Percentiles rank a stretch among this genome's conserved stretches.
Evolutionary conservation across 2,329 filamentous ascomycete species (phyloP).

Genomic region (Helotiales sp.): DNA sequence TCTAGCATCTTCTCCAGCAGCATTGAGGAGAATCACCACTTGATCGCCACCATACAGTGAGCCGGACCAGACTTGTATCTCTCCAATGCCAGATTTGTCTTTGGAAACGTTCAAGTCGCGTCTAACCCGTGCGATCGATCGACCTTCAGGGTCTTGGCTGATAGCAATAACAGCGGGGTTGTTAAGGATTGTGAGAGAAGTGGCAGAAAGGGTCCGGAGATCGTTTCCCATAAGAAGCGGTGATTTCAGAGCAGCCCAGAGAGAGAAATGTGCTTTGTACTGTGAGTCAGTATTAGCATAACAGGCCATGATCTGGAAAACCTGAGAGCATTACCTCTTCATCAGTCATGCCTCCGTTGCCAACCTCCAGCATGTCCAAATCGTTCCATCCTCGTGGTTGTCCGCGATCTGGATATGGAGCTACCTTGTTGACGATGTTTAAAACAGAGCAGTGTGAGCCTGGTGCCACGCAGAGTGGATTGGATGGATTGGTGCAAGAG

Average conservation of each 20-base stretch:
- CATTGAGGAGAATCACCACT: conserved; percentile 49
- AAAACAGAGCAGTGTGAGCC: conserved; percentile 24
- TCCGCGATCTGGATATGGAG: conserved; percentile 19
- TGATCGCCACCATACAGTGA: conserved; percentile 41
- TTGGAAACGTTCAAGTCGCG: conserved; percentile 41
- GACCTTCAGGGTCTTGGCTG: conserved; percentile 23
- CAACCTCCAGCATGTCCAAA: conserved; percentile 28
- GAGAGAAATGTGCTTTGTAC: conserved; percentile 26
- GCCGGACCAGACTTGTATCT: conserved; percentile 50
- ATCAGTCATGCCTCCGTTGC: conserved; percentile 25
- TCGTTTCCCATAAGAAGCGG: conserved; percentile 26
- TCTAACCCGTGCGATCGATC: conserved; percentile 12
- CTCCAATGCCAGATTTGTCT: conserved; percentile 43
- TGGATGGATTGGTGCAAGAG: conserved; percentile 15
- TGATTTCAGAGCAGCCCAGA: conserved; percentile 26
- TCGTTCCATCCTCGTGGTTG: conserved; percentile 28
- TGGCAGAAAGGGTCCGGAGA: conserved; percentile 15
- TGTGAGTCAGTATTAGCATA: background rate
- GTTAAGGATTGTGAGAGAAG: conserved; percentile 24
- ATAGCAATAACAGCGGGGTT: conserved; percentile 24
- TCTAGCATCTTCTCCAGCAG: conserved; percentile 40
- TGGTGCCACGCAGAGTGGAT: conserved; percentile 23
- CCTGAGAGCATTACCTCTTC: conserved; percentile 14
- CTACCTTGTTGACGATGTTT: conserved; percentile 23
- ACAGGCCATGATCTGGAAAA: background rate